Percentiles rank a stretch among this genome's conserved stretches.
These are phyloP conservation scores for Dictyostelium citrinum DNA, from an alignment of 78 protist genomes.

Conservation along the genomic window DNA sequence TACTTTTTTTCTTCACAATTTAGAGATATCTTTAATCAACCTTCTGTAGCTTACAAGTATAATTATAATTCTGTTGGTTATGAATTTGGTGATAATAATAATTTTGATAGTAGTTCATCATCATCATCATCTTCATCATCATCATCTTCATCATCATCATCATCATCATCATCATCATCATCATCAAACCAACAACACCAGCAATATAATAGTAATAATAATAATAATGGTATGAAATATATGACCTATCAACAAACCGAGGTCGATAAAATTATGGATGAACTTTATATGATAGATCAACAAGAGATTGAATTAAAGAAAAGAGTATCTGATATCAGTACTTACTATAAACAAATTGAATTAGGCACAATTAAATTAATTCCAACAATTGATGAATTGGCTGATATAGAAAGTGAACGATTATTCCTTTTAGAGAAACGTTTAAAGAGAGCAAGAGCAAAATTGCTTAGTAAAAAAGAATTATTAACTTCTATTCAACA, in stretches of 20 bases:
- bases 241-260: background rate
- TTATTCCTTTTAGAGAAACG: slow-evolving; percentile 5
- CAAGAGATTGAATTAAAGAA: background rate
- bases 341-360: background rate
- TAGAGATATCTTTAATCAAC: slow-evolving; percentile 9
- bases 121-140: background rate
- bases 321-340: slow-evolving; percentile 11
- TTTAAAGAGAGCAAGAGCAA: background rate
- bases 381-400: slow-evolving; percentile 18
- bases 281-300: background rate
- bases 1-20: background rate
- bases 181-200: background rate
- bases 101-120: background rate
- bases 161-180: background rate
- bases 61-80: background rate
- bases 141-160: background rate
- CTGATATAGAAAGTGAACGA: slow-evolving; percentile 16
- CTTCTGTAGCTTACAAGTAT: background rate
- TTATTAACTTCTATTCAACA: background rate
- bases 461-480: background rate
- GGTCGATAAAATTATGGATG: slow-evolving; percentile 12
- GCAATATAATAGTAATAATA: background rate
- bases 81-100: background rate
- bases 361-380: background rate
- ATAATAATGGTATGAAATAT: background rate